Evolutionary conservation across 2,329 filamentous ascomycete genomes (phyloP).

Genomic region (Beauveria sp.): DNA sequence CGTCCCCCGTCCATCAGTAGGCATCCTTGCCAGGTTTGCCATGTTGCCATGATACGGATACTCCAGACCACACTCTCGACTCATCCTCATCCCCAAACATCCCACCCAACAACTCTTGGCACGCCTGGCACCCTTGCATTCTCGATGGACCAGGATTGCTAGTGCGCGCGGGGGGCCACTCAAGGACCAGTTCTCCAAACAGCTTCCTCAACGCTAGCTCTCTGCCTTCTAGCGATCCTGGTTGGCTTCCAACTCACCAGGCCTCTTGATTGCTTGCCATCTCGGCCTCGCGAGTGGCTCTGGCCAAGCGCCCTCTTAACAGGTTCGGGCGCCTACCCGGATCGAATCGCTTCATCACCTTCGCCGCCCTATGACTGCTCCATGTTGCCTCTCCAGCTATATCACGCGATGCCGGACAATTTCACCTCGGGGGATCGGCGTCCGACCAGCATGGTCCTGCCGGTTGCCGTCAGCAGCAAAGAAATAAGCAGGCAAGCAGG

Average conservation of each 20-base stretch:
- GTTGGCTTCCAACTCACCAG: not conserved
- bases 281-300: not conserved
- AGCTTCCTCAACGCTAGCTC: not conserved
- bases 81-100: not conserved
- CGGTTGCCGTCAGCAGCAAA: not conserved
- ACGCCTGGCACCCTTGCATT: not conserved
- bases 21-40: too few species aligned
- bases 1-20: not conserved
- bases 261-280: not conserved
- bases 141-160: not conserved
- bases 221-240: not conserved
- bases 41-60: not conserved
- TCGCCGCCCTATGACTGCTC: not conserved
- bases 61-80: not conserved
- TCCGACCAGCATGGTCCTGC: not conserved
- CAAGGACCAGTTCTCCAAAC: not conserved
- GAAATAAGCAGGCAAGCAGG: not conserved
- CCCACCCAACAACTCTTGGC: constrained; percentile 1
- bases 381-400: not conserved
- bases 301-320: not conserved
- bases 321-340: not conserved
- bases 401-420: not conserved
- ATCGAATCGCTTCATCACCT: not conserved
- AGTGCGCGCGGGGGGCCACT: not conserved
- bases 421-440: constrained; percentile 1